Evolutionary conservation across 768 basidiomycete species (phyloP).

Genomic region (Kwoniella shandongensis): DNA sequence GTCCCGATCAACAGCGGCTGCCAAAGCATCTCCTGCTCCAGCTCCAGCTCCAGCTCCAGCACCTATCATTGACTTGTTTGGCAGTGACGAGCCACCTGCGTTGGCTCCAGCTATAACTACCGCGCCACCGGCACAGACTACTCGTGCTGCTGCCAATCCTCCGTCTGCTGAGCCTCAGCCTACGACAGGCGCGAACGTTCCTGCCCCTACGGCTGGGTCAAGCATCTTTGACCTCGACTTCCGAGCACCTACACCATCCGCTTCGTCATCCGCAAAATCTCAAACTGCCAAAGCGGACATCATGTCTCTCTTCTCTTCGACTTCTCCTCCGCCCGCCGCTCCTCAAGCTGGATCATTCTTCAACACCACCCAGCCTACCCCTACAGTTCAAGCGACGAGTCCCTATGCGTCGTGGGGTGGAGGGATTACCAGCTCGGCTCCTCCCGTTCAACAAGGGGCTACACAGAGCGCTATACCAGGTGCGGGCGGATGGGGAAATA

Average conservation of each 20-base stretch:
- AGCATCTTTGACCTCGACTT: slow-evolving; percentile 53
- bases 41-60: slow-evolving; percentile 32
- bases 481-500: slow-evolving; percentile 29
- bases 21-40: slow-evolving; percentile 23
- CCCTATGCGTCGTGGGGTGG: slow-evolving; percentile 40
- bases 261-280: slow-evolving; percentile 18
- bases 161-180: slow-evolving; percentile 17
- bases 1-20: slow-evolving; percentile 32
- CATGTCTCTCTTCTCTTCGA: slow-evolving; percentile 49
- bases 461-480: slow-evolving; percentile 21
- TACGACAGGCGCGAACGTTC: slow-evolving; percentile 12
- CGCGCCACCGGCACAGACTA: slow-evolving; percentile 20
- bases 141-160: slow-evolving; percentile 8
- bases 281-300: slow-evolving; percentile 49
- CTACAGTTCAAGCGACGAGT: slow-evolving; percentile 21
- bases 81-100: slow-evolving; percentile 33
- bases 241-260: slow-evolving; percentile 37
- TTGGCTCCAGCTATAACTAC: slow-evolving; percentile 29
- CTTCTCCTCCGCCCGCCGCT: slow-evolving; percentile 25
- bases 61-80: slow-evolving; percentile 46
- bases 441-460: slow-evolving; percentile 20
- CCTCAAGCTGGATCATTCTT: slow-evolving; percentile 34
- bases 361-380: slow-evolving; percentile 15
- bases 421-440: slow-evolving; percentile 35
- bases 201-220: slow-evolving; percentile 25